Evolutionary conservation across 2,329 filamentous ascomycete genomes (phyloP), one percentile per base, ranked within the genome.

Genomic region (Arthroderma uncinatum): DNA sequence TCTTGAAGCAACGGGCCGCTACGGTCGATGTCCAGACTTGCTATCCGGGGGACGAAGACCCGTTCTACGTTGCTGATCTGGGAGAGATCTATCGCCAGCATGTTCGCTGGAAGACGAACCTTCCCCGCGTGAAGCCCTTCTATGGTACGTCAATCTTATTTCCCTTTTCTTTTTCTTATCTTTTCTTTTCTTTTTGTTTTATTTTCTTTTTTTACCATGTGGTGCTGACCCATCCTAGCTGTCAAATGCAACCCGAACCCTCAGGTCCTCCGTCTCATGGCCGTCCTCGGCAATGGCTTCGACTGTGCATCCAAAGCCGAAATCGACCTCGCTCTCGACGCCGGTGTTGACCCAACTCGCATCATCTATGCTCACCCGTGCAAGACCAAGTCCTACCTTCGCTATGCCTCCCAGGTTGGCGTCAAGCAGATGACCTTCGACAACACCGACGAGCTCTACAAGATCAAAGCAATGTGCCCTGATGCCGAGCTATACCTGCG

Each of bases 391-490:
- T 96, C 92, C 52, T 97, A 96, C 73, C 81, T 98, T 61, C 89
- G 91, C 69, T 95, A 91, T 68, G 93, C 94, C 62, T 84, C 87
- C 68, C 81, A 83, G 69, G 79, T 85, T 64, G 87, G 86, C 64
- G 93, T 98, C 70, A 92, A 87, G 77, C 89, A 95, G 79, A 97
- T 98, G 92, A 98, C 93, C 1, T 97, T 98, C 70, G 93, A 98
- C 81, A 98, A 98, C 67, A 83, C 87, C 70, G 93, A 98, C 72
- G 93, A 98, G 79, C 82, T 98, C 55, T 89, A 92, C 82, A 98
- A 98, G 81, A 92, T 95, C 73, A 93, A 94, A 74, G 87, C 89
- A 73, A 82, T 93, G 65, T 96, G 82, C 69, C 92, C 93, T 1
- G 83, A 83, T 52, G 93, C 93, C 28, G 89, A 96, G 76, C 83